These are phyloP conservation scores for Trichoderma guizhouense DNA, from an alignment of 2,329 filamentous ascomycete species.

Conservation along the genomic window DNA sequence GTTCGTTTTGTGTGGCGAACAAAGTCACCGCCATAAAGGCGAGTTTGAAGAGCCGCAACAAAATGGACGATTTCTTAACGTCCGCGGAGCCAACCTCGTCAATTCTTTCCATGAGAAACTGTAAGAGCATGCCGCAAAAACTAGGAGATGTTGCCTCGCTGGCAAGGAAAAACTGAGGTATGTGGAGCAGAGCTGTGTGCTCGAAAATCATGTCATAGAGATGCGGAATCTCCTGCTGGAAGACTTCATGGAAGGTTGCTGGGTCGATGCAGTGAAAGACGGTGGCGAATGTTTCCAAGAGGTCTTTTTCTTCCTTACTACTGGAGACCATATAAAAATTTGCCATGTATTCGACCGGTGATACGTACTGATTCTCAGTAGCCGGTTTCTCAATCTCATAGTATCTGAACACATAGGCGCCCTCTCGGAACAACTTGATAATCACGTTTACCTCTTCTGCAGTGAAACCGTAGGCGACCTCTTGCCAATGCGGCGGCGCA, in stretches of 20 bases:
- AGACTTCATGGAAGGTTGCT: conserved; percentile 97
- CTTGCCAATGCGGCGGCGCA: conserved; percentile 86
- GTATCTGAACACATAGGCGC: conserved; percentile 93
- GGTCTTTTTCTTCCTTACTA: conserved; percentile 93
- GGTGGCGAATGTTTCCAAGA: conserved; percentile 95
- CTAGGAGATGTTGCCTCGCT: conserved; percentile 96
- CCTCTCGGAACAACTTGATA: conserved; percentile 95
- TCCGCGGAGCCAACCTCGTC: conserved; percentile 91
- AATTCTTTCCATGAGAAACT: conserved; percentile 95
- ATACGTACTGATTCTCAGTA: conserved; percentile 69
- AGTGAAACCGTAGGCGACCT: conserved; percentile 93
- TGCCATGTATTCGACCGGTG: conserved; percentile 86
- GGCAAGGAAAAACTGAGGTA: conserved; percentile 97
- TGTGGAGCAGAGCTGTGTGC: conserved; percentile 87
- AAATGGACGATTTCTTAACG: conserved; percentile 86
- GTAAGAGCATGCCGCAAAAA: conserved; percentile 96
- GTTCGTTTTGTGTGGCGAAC: conserved; percentile 91
- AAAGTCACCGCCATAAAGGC: conserved; percentile 99
- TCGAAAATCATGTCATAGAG: conserved; percentile 98
- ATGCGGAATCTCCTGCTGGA: conserved; percentile 93
- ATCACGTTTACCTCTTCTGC: conserved; percentile 96
- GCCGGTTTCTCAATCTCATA: conserved; percentile 84
- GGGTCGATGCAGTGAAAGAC: conserved; percentile 99
- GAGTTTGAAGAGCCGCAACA: conserved; percentile 92
- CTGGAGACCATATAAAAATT: conserved; percentile 94